Evolutionary conservation across 1,284 basidiomycete genomes (phyloP), one percentile per base, ranked within the genome.

Genomic region (Melampsora medusae): DNA sequence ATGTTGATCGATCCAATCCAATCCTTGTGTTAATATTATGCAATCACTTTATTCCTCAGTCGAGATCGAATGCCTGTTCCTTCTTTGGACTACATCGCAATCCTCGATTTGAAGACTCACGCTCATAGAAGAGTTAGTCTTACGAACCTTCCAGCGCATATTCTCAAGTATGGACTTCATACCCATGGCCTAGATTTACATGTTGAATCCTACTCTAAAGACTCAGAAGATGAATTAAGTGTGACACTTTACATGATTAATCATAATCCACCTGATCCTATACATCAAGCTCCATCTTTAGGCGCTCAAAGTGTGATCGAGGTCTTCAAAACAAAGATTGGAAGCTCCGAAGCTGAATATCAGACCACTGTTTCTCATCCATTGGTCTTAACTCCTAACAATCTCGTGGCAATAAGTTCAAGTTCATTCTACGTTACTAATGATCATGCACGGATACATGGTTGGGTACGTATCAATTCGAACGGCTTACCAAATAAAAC

Each of bases 181-280:
- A 49, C 59, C 19, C 72, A 74, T 67, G 72, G 72, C 7, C 49
- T 74, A 17, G 72, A 74, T 33, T 33, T 74, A 33, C 59, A 66
- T 42, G 46, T 67, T 22, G 53, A 76, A 49, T 53, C 50, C 16
- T 53, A 19, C 50, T 53, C 50, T n/a, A 19, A 19, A n/a, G 17
- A 19, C 9, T 71, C 69, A 4, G 69, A 71, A 33, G 42, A 46
- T 19, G 38, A 19, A 16, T 35, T 12, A 35, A 62, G 31, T 25
- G 70, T 61, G 38, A 74, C 72, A 33, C 65, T 74, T 48, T 74
- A 67, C 50, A 28, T 67, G 28, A 74, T 74, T n/a, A 74, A 74
- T 46, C 72, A 74, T 67, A 35, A 46, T 38, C 50, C 56, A n/a
- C 72, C 64, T 14, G 65, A 62, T 19, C 35, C 46, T 53, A 33